Conservation (phyloP, 108 stramenopile species). For the Cyclotella cryptica region DNA sequence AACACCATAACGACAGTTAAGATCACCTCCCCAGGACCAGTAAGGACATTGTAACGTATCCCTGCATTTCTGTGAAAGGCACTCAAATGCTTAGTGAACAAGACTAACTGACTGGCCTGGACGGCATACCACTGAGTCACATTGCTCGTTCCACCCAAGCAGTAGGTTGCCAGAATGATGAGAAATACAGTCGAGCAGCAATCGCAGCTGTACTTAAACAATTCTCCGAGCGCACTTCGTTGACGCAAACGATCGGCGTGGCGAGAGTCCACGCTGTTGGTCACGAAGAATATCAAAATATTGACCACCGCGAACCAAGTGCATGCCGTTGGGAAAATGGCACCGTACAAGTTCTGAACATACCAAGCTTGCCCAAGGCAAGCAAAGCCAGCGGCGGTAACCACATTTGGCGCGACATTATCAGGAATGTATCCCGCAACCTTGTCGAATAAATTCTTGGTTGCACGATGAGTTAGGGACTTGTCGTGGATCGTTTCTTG, state of each 20-base stretch:
- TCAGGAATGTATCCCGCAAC: conserved; percentile 73
- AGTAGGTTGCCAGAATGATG: conserved; percentile 77
- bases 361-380: conserved; percentile 88
- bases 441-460: conserved; percentile 61
- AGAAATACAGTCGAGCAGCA: conserved; percentile 86
- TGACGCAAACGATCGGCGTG: conserved; percentile 90
- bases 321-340: conserved; percentile 67
- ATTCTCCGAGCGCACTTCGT: conserved; percentile 80
- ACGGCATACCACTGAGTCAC: conserved; percentile 91
- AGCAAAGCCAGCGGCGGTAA: conserved; percentile 76
- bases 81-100: conserved; percentile 87
- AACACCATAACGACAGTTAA: conserved; percentile 60
- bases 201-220: conserved; percentile 91
- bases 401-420: conserved; percentile 84
- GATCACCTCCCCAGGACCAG: conserved; percentile 91
- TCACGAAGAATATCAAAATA: conserved; percentile 80
- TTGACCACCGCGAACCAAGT: conserved; percentile 81
- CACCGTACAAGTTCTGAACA: conserved; percentile 75
- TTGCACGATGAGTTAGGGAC: conserved; percentile 69
- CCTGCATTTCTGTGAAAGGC: conserved; percentile 89
- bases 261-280: conserved; percentile 64
- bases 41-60: conserved; percentile 81
- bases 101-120: conserved; percentile 78
- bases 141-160: conserved; percentile 70
- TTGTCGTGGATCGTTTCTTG: conserved; percentile 78